Evolutionary conservation across 257 asterid species (phyloP), one percentile per base, ranked within the genome.

Genomic region (Nicotiana attenuata): DNA sequence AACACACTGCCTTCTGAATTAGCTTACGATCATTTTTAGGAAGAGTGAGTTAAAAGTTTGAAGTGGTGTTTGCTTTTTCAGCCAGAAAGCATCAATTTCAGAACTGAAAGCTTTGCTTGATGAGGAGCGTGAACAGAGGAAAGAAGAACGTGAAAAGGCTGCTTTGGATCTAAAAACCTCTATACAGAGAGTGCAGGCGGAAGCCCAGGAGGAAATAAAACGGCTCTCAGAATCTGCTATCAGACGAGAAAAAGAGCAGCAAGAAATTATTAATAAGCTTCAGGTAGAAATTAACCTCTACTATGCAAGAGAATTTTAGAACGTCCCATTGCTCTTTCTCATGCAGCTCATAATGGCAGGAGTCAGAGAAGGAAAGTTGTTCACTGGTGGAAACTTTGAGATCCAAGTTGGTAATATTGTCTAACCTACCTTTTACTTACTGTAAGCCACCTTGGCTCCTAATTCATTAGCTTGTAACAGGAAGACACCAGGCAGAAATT

Each of bases 91-190:
- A 47, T 92, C 98, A 84, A 86, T 96, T 83, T 89, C 90, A 47
- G 97, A 96, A 83, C 87, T 96, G 83, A 91, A 94, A 87, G 91
- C 87, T 84, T 85, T 90, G 81, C 81, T 96, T 87, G 97, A 92
- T 64, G 98, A 96, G 89, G 99, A 96, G 87, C 97, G 97, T 82
- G 97, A 93, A 59, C 98, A 91, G 86, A 94, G 97, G 88, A 92
- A 91, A 88, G 94, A 92, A 80, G 99, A 96, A 85, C 90, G 97
- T 35, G 97, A 94, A 81, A 96, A 93, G 84, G 97, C 97, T 86
- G 84, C 88, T 41, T 82, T 81, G 50, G 93, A 94, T 87, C 56
- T 93, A 89, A 94, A 92, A 88, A 78, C 85, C 86, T 90, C 97
- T 60, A 76, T 91, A 81, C 97, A 91, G 82, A 92, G 92, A 84